Conservation (phyloP, 108 stramenopile genomes). For the Cyclotella baltica region DNA sequence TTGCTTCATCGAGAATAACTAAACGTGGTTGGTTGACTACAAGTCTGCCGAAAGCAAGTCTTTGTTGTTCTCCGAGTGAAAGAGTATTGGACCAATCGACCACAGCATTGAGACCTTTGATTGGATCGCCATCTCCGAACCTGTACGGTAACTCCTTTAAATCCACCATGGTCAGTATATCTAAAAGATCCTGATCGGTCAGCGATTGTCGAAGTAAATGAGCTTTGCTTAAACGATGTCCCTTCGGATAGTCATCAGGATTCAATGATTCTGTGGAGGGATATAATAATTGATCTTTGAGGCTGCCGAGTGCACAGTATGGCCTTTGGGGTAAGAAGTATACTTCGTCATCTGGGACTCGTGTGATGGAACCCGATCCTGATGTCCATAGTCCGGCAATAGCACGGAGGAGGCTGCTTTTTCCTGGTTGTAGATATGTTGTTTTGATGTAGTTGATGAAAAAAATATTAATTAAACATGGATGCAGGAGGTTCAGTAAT, state of each 20-base stretch:
- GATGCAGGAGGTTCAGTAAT: no score
- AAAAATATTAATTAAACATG: no score
- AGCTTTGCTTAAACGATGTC: constrained; percentile 52
- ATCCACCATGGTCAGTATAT: constrained; percentile 78
- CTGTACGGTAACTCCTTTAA: constrained; percentile 68
- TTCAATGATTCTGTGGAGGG: constrained; percentile 60
- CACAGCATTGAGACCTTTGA: constrained; percentile 72
- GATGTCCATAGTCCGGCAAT: constrained; percentile 94
- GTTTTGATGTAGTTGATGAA: no score
- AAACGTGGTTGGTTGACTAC: constrained; percentile 88
- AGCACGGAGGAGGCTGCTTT: constrained; percentile 83
- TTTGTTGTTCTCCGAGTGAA: constrained; percentile 95
- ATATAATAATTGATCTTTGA: constrained; percentile 93
- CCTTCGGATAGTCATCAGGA: constrained; percentile 64
- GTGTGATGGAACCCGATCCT: constrained; percentile 81
- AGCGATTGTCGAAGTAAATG: constrained; percentile 59
- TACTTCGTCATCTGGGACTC: constrained; percentile 75
- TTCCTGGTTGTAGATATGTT: no score
- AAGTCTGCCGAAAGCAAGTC: constrained; percentile 93
- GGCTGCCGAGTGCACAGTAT: constrained; percentile 89
- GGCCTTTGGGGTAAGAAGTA: constrained; percentile 97
- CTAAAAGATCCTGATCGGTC: constrained; percentile 65
- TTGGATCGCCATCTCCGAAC: constrained; percentile 83
- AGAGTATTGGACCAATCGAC: constrained; percentile 93
- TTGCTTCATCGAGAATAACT: constrained; percentile 94